Conservation (phyloP, 306 rosid genomes). For the Clitoria ternatea region DNA sequence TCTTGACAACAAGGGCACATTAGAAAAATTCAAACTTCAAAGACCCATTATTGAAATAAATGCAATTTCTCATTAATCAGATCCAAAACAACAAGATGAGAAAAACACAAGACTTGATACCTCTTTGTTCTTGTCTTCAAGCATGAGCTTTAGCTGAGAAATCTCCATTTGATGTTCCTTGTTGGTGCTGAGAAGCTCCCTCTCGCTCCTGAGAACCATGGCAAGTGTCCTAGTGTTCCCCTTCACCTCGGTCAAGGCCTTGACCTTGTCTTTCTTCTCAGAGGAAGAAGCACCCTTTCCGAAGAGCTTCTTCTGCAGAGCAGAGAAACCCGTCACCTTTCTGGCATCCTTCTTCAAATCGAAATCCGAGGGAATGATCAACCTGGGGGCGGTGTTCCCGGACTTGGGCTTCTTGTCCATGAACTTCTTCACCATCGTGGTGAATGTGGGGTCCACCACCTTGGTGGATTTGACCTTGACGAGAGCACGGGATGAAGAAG, state of each 20-base stretch:
- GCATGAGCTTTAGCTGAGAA: conserved; percentile 46
- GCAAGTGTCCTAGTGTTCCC: conserved; percentile 86
- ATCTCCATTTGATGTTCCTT: conserved; percentile 71
- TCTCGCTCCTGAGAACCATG: conserved; percentile 90
- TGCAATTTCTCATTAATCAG: neutral
- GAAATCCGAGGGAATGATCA: conserved; percentile 64
- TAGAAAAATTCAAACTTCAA: neutral
- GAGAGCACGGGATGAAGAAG: conserved; percentile 56
- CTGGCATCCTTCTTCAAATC: conserved; percentile 71
- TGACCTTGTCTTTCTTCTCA: conserved; percentile 53
- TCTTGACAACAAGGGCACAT: neutral
- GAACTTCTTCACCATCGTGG: conserved; percentile 68
- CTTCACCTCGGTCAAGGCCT: conserved; percentile 91
- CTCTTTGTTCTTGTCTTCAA: conserved; percentile 71
- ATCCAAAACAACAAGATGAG: neutral
- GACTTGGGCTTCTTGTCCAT: conserved; percentile 59
- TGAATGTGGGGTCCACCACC: conserved; percentile 57
- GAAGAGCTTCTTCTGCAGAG: conserved; percentile 70
- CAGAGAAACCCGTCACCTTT: conserved; percentile 48
- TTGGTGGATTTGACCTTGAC: conserved; percentile 50
- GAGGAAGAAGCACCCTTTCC: conserved; percentile 45
- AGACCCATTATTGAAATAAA: neutral
- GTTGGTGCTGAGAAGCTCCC: conserved; percentile 70
- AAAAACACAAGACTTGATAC: conserved; percentile 23
- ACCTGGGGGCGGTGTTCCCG: conserved; percentile 11